Base-by-base conservation (phyloP, 1,284 basidiomycete genomes). In the Tylopilus sp. region DNA sequence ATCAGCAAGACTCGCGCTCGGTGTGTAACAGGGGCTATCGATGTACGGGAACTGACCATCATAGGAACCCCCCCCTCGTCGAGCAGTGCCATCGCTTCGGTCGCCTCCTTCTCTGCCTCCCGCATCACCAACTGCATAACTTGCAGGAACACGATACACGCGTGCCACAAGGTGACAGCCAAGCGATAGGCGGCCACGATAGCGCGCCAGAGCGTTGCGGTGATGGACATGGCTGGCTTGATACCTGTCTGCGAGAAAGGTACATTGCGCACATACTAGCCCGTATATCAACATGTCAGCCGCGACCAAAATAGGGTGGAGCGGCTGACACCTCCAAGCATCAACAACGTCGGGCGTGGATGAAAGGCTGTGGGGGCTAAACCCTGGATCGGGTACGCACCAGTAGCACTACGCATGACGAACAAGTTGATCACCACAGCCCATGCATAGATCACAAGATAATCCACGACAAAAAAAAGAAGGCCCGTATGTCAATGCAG, bases 21-120 rank as follows among this genome's bases (percentile, higher is more conserved):
- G 17, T n/a, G 17, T 7, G 9, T n/a, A 2, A 18, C 24, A 24
- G 3, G 7, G 12, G 14, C 8, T 12, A 18, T 10, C 4, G 17
- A 44, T 11, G 21, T 3, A 7, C 2, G 12, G 35, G 18, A 30
- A 26, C 61, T 50, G 34, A 66, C 60, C 62, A 44, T 42, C 18
- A 46, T 15, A 4, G 45, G n/a, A 2, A 17, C 20, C 1, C 12
- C 20, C 1, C 12, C 38, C 3, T 48, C 45, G 7, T 56, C 62
- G 35, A 64, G 48, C 39, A 51, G 18, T 1, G 44, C 45, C 41
- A 63, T 50, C 50, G 54, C 10, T 10, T 59, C 58, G 12, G 3
- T 24, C 8, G 62, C 53, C 33, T 62, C 61, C 48, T 53, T 38
- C n/a, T 47, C 48, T 15, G 62, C 58, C 39, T 56, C 61, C 20